phyloP scores from a whole-genome alignment of 106 monocot genomes.

The Acorus gramineus region DNA sequence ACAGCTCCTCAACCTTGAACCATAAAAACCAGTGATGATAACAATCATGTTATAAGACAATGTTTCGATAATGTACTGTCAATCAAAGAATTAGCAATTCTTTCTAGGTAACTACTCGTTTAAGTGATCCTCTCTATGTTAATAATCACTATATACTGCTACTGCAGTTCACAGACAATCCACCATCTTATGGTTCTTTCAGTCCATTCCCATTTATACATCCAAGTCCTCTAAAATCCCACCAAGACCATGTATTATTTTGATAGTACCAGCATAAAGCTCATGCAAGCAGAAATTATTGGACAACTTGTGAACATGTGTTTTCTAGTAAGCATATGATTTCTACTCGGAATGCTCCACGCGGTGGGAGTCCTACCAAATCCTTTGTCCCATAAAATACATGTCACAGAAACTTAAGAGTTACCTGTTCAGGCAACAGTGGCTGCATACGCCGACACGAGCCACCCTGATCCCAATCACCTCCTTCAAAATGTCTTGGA shows the following conservation, averaged over 20 bases:
- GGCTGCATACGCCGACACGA: conserved; percentile 54
- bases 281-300: no score
- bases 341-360: no score
- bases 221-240: no score
- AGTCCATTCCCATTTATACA: no score
- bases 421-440: conserved; percentile 39
- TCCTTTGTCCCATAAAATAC: no score
- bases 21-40: background rate
- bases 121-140: background rate
- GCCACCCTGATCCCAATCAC: conserved; percentile 90
- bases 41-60: background rate
- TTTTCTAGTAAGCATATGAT: background rate
- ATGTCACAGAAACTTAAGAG: background rate
- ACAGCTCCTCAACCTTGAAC: conserved; percentile 48
- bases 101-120: background rate
- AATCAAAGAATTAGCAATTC: background rate
- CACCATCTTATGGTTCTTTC: no score
- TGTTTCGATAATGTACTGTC: background rate
- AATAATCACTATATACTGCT: no score
- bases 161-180: no score
- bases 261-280: no score
- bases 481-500: conserved; percentile 97
- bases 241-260: no score
- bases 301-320: no score
- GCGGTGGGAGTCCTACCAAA: no score